Conservation (phyloP, 495 filamentous ascomycete genomes). For the Daldinia concentrica region DNA sequence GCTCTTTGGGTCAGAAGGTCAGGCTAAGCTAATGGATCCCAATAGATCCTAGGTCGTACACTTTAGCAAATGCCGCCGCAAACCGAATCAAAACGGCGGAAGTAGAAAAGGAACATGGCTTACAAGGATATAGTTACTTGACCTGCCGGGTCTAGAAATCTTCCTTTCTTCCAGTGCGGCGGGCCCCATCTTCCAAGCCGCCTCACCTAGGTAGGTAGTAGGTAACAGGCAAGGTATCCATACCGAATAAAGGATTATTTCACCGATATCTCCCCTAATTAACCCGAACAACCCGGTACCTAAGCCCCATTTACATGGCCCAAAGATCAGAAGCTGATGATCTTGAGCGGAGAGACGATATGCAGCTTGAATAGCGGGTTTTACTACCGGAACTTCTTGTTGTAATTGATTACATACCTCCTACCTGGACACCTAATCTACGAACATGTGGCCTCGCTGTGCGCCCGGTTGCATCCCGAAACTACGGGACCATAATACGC, state of each 20-base stretch:
- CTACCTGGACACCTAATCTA: neutral
- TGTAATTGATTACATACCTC: conserved; percentile 9
- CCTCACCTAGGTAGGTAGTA: conserved; percentile 31
- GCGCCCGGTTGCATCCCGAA: conserved; percentile 25
- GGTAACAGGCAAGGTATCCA: conserved; percentile 2
- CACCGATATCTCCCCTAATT: conserved; percentile 25
- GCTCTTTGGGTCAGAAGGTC: conserved; percentile 37
- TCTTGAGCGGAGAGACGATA: conserved; percentile 1
- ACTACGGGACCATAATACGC: conserved; percentile 12
- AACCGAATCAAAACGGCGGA: conserved; percentile 32
- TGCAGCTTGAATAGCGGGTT: neutral
- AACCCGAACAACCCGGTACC: conserved; percentile 17
- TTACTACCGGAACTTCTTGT: neutral
- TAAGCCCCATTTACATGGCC: neutral
- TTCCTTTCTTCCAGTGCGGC: conserved; percentile 30
- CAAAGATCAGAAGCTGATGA: neutral
- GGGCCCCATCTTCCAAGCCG: neutral
- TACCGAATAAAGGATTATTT: conserved; percentile 20
- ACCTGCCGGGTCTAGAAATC: conserved; percentile 39
- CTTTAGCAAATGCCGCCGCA: conserved; percentile 24
- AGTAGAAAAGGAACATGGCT: conserved; percentile 19
- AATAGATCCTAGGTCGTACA: conserved; percentile 9
- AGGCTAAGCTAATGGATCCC: conserved; percentile 17
- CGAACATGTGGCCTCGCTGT: conserved; percentile 13
- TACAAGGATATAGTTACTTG: conserved; percentile 5